Conservation (phyloP, 1,284 basidiomycete species). For the Rhodotorula sp. region DNA sequence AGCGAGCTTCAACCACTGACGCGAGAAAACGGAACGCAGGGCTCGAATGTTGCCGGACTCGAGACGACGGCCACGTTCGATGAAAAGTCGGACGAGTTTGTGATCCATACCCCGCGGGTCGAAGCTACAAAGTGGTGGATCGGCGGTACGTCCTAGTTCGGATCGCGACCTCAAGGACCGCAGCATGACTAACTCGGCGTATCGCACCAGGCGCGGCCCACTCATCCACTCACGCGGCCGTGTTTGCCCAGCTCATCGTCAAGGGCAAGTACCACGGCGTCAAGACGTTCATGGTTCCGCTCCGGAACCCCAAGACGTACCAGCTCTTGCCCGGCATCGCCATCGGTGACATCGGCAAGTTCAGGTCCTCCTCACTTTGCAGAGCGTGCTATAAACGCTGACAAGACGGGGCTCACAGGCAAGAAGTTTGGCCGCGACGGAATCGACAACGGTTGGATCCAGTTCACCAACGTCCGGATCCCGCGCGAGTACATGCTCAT, state of each 20-base stretch:
- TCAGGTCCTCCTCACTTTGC: no score
- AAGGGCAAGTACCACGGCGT: conserved; percentile 58
- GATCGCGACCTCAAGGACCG: no score
- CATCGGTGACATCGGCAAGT: conserved; percentile 59
- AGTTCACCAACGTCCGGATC: conserved; percentile 60
- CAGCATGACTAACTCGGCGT: background rate
- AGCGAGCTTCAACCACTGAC: conserved; percentile 29
- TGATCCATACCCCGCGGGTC: conserved; percentile 58
- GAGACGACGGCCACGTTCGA: conserved; percentile 62
- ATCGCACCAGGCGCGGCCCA: conserved; percentile 54
- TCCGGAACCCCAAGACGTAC: conserved; percentile 57
- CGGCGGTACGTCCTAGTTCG: conserved; percentile 45
- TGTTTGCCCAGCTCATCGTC: conserved; percentile 59
- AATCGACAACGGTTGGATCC: conserved; percentile 57
- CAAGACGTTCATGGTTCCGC: conserved; percentile 60
- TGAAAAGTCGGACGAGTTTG: conserved; percentile 56
- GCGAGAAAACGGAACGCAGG: conserved; percentile 29
- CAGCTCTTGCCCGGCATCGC: conserved; percentile 55
- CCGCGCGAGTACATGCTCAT: conserved; percentile 61
- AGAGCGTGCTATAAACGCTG: background rate
- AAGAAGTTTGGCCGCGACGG: conserved; percentile 60
- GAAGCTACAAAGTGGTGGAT: conserved; percentile 61
- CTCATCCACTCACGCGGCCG: conserved; percentile 59
- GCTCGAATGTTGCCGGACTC: conserved; percentile 58
- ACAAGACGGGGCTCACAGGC: background rate